These are phyloP conservation scores for Hypoxylon fuscum DNA, from an alignment of 495 filamentous ascomycete species.

Conservation along the genomic window DNA sequence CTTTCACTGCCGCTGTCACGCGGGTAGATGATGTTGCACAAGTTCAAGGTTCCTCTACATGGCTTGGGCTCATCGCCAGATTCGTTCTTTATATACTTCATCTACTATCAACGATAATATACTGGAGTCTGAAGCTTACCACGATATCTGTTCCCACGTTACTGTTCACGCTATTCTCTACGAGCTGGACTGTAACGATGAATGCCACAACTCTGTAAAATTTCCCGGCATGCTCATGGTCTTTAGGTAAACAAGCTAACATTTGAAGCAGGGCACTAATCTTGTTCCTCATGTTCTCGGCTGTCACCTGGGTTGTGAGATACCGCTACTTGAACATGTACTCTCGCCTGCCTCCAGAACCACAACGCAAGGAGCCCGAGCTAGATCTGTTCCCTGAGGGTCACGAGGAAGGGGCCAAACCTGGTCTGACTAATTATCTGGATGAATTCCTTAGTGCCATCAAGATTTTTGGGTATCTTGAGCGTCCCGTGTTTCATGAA, in stretches of 20 bases:
- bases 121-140: conserved; percentile 83
- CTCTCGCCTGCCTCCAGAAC: conserved; percentile 88
- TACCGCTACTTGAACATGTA: conserved; percentile 98
- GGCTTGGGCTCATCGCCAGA: conserved; percentile 57
- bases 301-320: conserved; percentile 88
- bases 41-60: conserved; percentile 51
- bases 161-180: conserved; percentile 94
- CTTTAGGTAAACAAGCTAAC: conserved; percentile 16
- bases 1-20: conserved; percentile 44
- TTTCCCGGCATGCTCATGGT: background rate
- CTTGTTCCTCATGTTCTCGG: conserved; percentile 75
- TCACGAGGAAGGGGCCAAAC: conserved; percentile 88
- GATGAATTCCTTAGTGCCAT: conserved; percentile 99
- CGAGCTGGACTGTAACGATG: conserved; percentile 95
- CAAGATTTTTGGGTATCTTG: conserved; percentile 97
- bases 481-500: conserved; percentile 96
- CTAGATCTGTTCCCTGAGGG: conserved; percentile 94
- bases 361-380: conserved; percentile 93
- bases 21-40: conserved; percentile 50
- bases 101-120: conserved; percentile 77
- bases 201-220: conserved; percentile 92
- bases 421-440: conserved; percentile 91
- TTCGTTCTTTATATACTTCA: conserved; percentile 64
- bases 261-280: conserved; percentile 73
- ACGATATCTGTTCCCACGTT: conserved; percentile 90